Conservation (phyloP, 1,139 yeast genomes). For the Pichia sp. region DNA sequence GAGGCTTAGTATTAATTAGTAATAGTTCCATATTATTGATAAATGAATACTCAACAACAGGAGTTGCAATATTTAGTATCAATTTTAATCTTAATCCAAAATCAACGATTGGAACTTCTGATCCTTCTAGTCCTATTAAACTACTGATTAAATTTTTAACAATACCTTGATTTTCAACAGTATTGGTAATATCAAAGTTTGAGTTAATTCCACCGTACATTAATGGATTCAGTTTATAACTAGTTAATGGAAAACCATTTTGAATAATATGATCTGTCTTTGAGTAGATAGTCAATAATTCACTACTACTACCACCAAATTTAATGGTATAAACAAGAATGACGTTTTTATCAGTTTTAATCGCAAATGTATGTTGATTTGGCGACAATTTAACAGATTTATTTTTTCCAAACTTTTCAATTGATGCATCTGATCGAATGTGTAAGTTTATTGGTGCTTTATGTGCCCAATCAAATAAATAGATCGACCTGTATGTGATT, state of each 20-base stretch:
- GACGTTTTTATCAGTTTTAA: slow-evolving; percentile 30
- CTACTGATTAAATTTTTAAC: slow-evolving; percentile 24
- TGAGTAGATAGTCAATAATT: slow-evolving; percentile 36
- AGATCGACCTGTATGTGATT: slow-evolving; percentile 29
- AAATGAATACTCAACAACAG: slow-evolving; percentile 32
- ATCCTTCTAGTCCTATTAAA: slow-evolving; percentile 20
- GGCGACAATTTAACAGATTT: slow-evolving; percentile 24
- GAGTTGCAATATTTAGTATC: slow-evolving; percentile 39
- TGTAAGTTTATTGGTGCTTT: slow-evolving; percentile 36
- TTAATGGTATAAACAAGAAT: slow-evolving; percentile 31
- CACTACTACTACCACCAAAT: slow-evolving; percentile 25
- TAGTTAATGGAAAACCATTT: slow-evolving; percentile 37
- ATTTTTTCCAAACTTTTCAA: slow-evolving; percentile 35
- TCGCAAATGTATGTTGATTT: slow-evolving; percentile 26
- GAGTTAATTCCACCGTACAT: slow-evolving; percentile 22
- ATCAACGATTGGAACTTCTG: slow-evolving; percentile 27
- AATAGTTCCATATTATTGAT: slow-evolving; percentile 29
- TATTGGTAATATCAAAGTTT: slow-evolving; percentile 6
- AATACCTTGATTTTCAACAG: slow-evolving; percentile 24
- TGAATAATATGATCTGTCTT: slow-evolving; percentile 37
- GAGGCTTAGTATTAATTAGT: slow-evolving; percentile 33
- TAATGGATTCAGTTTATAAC: slow-evolving; percentile 10
- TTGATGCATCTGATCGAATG: slow-evolving; percentile 33
- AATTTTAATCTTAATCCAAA: slow-evolving; percentile 36
- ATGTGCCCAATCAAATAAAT: slow-evolving; percentile 32